Conservation (phyloP, 139 green algal species). For the Picochlorum costavermella region DNA sequence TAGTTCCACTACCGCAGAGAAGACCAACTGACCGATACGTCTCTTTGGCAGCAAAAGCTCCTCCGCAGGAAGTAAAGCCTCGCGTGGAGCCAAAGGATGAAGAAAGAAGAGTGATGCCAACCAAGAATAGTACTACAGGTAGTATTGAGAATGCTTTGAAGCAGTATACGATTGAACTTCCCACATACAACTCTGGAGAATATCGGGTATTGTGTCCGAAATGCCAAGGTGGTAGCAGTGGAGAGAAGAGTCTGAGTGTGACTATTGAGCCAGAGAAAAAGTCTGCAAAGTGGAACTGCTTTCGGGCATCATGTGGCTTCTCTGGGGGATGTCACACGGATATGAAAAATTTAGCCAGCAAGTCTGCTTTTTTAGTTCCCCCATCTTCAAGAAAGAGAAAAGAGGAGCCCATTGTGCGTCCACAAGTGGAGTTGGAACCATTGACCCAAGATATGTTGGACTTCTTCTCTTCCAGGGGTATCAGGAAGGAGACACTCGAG, state of each 20-base stretch:
- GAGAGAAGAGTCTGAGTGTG: constrained; percentile 33
- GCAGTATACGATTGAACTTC: constrained; percentile 22
- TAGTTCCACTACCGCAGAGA: no score
- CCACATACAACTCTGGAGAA: constrained; percentile 27
- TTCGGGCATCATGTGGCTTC: constrained; percentile 50
- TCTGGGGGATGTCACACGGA: constrained; percentile 23
- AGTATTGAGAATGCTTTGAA: constrained; percentile 33
- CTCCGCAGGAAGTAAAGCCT: no score
- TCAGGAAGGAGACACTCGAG: constrained; percentile 38
- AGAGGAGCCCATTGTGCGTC: constrained; percentile 11
- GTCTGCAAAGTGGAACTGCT: constrained; percentile 49
- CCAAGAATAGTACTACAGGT: no score
- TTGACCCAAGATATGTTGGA: constrained; percentile 20
- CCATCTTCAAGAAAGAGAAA: constrained; percentile 17
- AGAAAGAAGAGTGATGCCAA: not conserved
- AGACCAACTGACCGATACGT: no score
- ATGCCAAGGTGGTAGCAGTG: constrained; percentile 36
- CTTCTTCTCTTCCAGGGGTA: constrained; percentile 50
- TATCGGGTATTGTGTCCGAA: constrained; percentile 35
- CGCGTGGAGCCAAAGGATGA: no score
- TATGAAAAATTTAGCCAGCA: not conserved
- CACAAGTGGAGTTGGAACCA: constrained; percentile 21
- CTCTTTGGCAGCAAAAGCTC: no score
- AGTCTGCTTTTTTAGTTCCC: constrained; percentile 7
- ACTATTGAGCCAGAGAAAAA: constrained; percentile 32